Evolutionary conservation across 176 grass and related monocot species (phyloP), one percentile per base, ranked within the genome.

Genomic region (Bolboschoenus planiculmis): DNA sequence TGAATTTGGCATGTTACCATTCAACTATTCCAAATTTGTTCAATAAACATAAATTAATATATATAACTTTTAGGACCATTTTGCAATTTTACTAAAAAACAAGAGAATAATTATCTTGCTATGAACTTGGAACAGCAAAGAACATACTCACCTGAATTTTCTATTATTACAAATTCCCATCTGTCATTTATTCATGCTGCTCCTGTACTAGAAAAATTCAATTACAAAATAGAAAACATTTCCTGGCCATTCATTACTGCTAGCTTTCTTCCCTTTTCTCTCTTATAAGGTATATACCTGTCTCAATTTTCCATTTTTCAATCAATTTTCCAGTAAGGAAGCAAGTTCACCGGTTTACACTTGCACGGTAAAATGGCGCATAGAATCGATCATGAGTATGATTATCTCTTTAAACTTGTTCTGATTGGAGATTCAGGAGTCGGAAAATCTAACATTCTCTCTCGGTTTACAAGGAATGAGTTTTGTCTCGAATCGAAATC

Each of bases 381-480:
- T 36, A 85, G 83, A 47, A 39, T 73, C 1, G 83, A 59, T 56
- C 47, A 85, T 10, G 83, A 85, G 67, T 85, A 85, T 62, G 83
- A 85, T 78, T 85, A 85, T 61, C 72, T 85, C 43, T 85, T 85
- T 43, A 85, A 85, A 66, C 61, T 85, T 18, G 83, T 85, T 26
- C 21, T 85, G 50, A 85, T 85, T 46, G 83, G 83, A 3, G 83
- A 82, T 30, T 82, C 80, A 10, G 80, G 80, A 0, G 80, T 82
- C 0, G 80, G 80, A 4, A 82, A 82, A 82, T 82, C 80, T 30
- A 82, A 82, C 26, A 47, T 82, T 31, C 80, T 82, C 57, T 82
- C 80, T 18, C 47, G 83, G 9, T 85, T 85, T 51, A 85, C 83
- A 63, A 39, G 83, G 51, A 85, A 85, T 57, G 83, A 85, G 50